Evolutionary conservation across 306 rosid genomes (phyloP).

Genomic region (Alnus rubra): DNA sequence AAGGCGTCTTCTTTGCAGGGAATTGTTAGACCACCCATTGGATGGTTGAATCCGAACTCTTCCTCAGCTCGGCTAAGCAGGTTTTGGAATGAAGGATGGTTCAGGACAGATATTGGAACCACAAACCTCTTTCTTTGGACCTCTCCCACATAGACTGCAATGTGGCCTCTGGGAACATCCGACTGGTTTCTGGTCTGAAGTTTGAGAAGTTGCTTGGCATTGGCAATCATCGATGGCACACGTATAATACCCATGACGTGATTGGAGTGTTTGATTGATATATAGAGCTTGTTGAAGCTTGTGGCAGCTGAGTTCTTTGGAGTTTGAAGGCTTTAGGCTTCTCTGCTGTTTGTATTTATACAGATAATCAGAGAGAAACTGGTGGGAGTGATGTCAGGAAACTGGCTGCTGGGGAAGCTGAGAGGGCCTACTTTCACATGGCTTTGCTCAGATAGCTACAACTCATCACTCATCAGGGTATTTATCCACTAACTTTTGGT

Average conservation of each 20-base stretch:
- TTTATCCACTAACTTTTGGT: slow-evolving; percentile 34
- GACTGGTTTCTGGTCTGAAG: slow-evolving; percentile 39
- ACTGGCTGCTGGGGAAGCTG: slow-evolving; percentile 29
- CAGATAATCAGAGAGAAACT: background rate
- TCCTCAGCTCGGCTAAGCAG: slow-evolving; percentile 65
- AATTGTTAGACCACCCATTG: slow-evolving; percentile 75
- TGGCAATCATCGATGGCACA: slow-evolving; percentile 35
- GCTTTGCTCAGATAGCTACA: slow-evolving; percentile 25
- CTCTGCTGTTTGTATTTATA: slow-evolving; percentile 28
- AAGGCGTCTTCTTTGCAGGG: slow-evolving; percentile 79
- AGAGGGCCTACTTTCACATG: slow-evolving; percentile 56
- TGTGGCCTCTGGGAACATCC: slow-evolving; percentile 70
- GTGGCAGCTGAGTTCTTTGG: background rate
- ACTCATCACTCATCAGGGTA: background rate
- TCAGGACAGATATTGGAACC: slow-evolving; percentile 70
- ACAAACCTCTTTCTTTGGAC: slow-evolving; percentile 58
- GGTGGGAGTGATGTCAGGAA: slow-evolving; percentile 29
- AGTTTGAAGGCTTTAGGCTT: background rate
- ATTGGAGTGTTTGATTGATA: background rate
- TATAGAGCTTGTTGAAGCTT: too few relatives aligned
- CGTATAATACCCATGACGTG: slow-evolving; percentile 50
- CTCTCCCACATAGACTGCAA: slow-evolving; percentile 80
- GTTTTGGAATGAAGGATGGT: slow-evolving; percentile 64
- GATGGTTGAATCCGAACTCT: slow-evolving; percentile 76
- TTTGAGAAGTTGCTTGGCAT: slow-evolving; percentile 49